Conservation (phyloP, 2,329 filamentous ascomycete genomes). For the Aspergillus sp. region DNA sequence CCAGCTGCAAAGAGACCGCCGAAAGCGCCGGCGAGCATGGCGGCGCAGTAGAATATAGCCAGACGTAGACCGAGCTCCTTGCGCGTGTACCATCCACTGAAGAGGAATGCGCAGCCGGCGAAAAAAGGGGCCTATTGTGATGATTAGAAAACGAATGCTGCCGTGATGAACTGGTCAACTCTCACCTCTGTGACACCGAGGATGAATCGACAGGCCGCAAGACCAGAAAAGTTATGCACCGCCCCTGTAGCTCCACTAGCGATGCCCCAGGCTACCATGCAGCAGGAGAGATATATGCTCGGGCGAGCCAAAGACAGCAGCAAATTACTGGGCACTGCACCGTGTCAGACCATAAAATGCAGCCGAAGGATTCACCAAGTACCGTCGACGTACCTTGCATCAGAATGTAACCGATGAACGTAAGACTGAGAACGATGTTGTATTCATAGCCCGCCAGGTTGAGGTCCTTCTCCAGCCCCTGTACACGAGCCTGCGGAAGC, state of each 20-base stretch:
- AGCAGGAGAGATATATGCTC: constrained; percentile 36
- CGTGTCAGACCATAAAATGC: too few species aligned
- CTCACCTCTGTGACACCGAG: neutral
- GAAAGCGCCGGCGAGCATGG: constrained; percentile 47
- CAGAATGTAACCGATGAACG: constrained; percentile 53
- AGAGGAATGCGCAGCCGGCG: constrained; percentile 39
- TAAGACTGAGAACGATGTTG: constrained; percentile 50
- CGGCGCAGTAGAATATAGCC: constrained; percentile 41
- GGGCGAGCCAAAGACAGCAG: constrained; percentile 28
- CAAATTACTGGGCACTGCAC: too few species aligned
- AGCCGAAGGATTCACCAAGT: neutral
- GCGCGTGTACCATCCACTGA: constrained; percentile 45
- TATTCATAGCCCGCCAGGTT: constrained; percentile 49
- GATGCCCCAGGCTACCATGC: neutral
- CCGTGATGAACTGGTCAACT: too few species aligned
- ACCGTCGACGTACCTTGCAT: constrained; percentile 40
- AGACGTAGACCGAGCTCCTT: constrained; percentile 46
- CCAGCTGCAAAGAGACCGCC: constrained; percentile 50
- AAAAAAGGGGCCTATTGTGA: neutral
- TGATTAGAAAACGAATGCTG: too few species aligned
- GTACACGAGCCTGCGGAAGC: constrained; percentile 34
- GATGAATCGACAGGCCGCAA: neutral
- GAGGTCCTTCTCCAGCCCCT: constrained; percentile 50
- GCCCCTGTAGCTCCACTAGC: neutral
- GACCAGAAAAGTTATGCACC: constrained; percentile 34